Evolutionary conservation across 768 basidiomycete species (phyloP).

Genomic region (Ramaria sp.): DNA sequence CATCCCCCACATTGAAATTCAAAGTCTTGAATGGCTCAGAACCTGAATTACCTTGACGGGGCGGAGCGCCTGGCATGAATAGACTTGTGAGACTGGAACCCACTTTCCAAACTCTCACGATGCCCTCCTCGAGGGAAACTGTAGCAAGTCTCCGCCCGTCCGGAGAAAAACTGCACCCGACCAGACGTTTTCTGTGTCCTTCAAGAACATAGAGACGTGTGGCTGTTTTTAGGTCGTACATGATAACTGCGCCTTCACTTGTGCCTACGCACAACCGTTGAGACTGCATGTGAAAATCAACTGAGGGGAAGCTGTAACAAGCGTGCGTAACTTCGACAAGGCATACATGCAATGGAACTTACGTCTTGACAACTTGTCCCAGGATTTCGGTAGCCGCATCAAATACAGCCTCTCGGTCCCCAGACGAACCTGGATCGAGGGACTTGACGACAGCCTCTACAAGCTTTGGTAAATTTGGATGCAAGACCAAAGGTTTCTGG

Average conservation of each 20-base stretch:
- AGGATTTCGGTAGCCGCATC: conserved; percentile 92
- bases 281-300: conserved; percentile 84
- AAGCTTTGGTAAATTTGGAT: conserved; percentile 71
- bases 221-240: conserved; percentile 96
- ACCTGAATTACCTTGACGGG: conserved; percentile 75
- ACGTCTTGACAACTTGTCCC: conserved; percentile 92
- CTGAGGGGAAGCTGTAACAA: conserved; percentile 63
- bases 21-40: conserved; percentile 84
- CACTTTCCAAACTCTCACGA: conserved; percentile 92
- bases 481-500: conserved; percentile 79
- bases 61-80: conserved; percentile 85
- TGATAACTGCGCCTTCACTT: conserved; percentile 84
- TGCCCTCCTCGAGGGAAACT: conserved; percentile 73
- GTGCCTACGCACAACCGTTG: conserved; percentile 93
- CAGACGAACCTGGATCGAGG: conserved; percentile 78
- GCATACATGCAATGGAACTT: conserved; percentile 15
- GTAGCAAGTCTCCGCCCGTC: conserved; percentile 88
- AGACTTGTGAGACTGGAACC: conserved; percentile 83
- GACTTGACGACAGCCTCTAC: conserved; percentile 96
- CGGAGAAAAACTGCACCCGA: conserved; percentile 85
- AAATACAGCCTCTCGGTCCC: conserved; percentile 71
- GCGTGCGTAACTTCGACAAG: not conserved
- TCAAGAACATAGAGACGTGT: conserved; percentile 93
- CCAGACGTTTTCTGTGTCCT: conserved; percentile 71
- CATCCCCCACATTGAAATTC: conserved; percentile 74